A percentile compares a stretch with the other conserved stretches of the same genome.
Conservation (phyloP, 2,329 filamentous ascomycete species). For the Colletotrichum sansevieriae region DNA sequence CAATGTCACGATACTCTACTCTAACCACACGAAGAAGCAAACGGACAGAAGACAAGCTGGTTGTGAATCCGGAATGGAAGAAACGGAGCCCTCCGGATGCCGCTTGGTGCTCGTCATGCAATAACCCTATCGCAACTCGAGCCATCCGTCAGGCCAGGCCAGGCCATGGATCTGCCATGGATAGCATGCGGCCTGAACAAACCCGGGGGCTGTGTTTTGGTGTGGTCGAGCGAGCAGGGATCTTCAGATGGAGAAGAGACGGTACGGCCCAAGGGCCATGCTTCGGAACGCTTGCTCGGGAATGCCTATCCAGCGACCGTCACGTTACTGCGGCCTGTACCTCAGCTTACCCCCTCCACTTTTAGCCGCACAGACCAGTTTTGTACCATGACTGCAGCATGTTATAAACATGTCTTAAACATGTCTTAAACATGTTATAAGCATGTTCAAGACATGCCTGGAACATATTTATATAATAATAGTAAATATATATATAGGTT, state of each 20-base stretch:
- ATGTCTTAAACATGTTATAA: no score
- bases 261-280: slow-evolving; percentile 19
- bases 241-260: slow-evolving; percentile 27
- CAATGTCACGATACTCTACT: slow-evolving; percentile 20
- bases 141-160: no score
- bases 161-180: no score
- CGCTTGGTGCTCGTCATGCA: slow-evolving; percentile 20
- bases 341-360: no score
- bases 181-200: not conserved
- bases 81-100: slow-evolving; percentile 23
- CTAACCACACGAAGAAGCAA: not conserved
- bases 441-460: no score
- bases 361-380: no score
- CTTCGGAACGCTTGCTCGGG: slow-evolving; percentile 5
- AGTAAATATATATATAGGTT: no score
- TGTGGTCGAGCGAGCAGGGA: slow-evolving; percentile 8
- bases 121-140: not conserved
- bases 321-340: no score
- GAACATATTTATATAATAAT: no score
- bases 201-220: slow-evolving; percentile 21
- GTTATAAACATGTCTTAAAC: no score
- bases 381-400: no score
- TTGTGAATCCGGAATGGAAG: slow-evolving; percentile 4
- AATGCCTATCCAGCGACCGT: no score
- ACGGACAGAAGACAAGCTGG: not conserved